Evolutionary conservation across 352 stramenopile genomes (phyloP).

Genomic region (Phytophthora kernoviae): DNA sequence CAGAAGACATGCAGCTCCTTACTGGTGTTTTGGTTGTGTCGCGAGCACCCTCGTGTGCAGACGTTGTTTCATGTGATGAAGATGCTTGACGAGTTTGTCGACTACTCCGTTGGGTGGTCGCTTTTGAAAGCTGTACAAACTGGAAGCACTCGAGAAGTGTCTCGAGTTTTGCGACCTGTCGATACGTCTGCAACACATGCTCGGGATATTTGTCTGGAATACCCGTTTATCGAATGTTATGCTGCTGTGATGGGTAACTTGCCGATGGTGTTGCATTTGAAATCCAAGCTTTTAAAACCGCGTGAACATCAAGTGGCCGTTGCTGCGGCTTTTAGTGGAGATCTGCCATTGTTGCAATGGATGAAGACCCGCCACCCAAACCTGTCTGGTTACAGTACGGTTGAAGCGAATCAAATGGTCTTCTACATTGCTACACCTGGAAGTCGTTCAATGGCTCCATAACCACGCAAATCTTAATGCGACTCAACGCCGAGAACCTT

Average conservation of each 20-base stretch:
- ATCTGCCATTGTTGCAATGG: constrained; percentile 8
- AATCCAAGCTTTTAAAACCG: not conserved
- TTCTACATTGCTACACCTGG: constrained; percentile 1
- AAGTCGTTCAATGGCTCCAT: not conserved
- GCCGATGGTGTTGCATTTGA: no score
- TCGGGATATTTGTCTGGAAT: no score
- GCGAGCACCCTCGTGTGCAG: not conserved
- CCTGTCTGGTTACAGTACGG: not conserved
- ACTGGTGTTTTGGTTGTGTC: constrained; percentile 6
- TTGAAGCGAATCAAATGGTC: not conserved
- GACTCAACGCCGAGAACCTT: not conserved
- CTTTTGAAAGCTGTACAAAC: constrained; percentile 2
- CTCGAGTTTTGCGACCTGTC: not conserved
- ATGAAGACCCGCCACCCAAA: not conserved
- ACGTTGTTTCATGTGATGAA: not conserved
- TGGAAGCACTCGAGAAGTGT: not conserved
- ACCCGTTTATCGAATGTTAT: not conserved
- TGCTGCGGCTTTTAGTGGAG: not conserved
- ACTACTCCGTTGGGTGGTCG: constrained; percentile 1
- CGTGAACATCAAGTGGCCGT: not conserved
- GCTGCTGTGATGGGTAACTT: constrained; percentile 2
- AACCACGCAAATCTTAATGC: not conserved
- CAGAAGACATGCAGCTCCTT: not conserved
- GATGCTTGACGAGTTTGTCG: constrained; percentile 5
- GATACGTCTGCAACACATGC: not conserved